Percentiles rank a stretch among this genome's conserved stretches.
Evolutionary conservation across 441 rosid species (phyloP).

Genomic region (Gossypium schwendimanii): DNA sequence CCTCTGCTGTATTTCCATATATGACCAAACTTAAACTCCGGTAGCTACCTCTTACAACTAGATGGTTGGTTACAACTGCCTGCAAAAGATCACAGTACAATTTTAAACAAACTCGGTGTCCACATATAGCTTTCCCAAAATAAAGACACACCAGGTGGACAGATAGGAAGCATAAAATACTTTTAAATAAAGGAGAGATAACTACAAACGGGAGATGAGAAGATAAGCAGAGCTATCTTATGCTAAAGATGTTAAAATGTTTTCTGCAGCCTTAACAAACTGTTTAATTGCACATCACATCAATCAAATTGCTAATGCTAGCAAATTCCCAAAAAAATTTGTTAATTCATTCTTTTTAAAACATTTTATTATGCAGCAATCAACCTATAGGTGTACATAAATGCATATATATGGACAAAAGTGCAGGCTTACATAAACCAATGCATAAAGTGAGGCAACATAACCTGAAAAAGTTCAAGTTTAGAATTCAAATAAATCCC

Average conservation of each 20-base stretch:
- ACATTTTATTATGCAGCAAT: not conserved
- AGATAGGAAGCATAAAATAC: not conserved
- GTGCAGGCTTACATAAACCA: not conserved
- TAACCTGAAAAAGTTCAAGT: conserved; percentile 3
- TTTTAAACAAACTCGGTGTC: not conserved
- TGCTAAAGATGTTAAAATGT: conserved; percentile 1
- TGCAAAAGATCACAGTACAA: conserved; percentile 28
- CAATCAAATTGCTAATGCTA: conserved; percentile 4
- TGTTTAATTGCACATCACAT: not conserved
- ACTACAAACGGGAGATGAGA: not conserved
- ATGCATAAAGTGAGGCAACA: not conserved
- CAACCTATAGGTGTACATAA: not conserved
- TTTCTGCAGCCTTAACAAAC: not conserved
- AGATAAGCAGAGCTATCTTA: not conserved
- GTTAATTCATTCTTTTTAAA: not conserved
- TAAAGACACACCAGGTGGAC: not conserved
- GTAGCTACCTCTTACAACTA: conserved; percentile 92
- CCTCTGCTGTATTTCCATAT: conserved; percentile 94
- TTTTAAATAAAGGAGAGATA: not conserved
- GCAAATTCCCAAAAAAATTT: not conserved
- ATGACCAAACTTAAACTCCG: conserved; percentile 87
- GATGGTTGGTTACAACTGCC: conserved; percentile 97
- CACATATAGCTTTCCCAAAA: not conserved
- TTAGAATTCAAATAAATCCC: not conserved
- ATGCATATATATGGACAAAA: not conserved